A percentile compares a stretch with the other conserved stretches of the same genome.
Evolutionary conservation across 805 yeast species (phyloP).

Genomic region (Komagataella pastoris): DNA sequence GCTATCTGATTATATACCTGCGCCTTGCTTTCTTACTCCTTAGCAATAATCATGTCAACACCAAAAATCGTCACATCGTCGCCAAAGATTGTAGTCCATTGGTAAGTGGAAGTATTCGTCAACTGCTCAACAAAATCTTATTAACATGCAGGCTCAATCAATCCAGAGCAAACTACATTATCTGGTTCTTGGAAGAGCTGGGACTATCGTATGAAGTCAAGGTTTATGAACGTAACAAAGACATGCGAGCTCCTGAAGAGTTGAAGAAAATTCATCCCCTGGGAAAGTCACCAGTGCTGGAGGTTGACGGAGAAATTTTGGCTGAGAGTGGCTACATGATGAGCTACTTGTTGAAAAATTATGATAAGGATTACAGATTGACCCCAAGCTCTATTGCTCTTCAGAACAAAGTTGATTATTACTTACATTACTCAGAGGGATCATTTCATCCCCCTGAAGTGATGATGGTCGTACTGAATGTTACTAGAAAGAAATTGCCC

Average conservation of each 20-base stretch:
- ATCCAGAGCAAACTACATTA: slow-evolving; percentile 47
- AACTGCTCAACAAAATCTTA: neutral
- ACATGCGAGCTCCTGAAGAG: slow-evolving; percentile 15
- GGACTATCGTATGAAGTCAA: slow-evolving; percentile 40
- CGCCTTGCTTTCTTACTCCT: slow-evolving; percentile 5
- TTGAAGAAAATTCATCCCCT: slow-evolving; percentile 41
- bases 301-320: slow-evolving; percentile 23
- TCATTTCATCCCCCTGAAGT: slow-evolving; percentile 29
- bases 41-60: slow-evolving; percentile 7
- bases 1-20: neutral
- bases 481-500: slow-evolving; percentile 30
- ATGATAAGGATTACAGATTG: slow-evolving; percentile 28
- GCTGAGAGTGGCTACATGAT: slow-evolving; percentile 54
- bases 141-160: slow-evolving; percentile 25
- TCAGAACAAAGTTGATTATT: slow-evolving; percentile 32
- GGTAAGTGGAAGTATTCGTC: neutral
- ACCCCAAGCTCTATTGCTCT: slow-evolving; percentile 24
- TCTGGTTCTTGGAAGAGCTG: slow-evolving; percentile 55
- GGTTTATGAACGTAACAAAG: slow-evolving; percentile 33
- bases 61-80: neutral
- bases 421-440: slow-evolving; percentile 47
- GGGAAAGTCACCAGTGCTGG: slow-evolving; percentile 53
- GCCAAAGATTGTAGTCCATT: neutral
- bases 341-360: slow-evolving; percentile 34
- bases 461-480: slow-evolving; percentile 14